Conservation (phyloP, 2,329 filamentous ascomycete genomes). For the Paraphaeosphaeria sporulosa region DNA sequence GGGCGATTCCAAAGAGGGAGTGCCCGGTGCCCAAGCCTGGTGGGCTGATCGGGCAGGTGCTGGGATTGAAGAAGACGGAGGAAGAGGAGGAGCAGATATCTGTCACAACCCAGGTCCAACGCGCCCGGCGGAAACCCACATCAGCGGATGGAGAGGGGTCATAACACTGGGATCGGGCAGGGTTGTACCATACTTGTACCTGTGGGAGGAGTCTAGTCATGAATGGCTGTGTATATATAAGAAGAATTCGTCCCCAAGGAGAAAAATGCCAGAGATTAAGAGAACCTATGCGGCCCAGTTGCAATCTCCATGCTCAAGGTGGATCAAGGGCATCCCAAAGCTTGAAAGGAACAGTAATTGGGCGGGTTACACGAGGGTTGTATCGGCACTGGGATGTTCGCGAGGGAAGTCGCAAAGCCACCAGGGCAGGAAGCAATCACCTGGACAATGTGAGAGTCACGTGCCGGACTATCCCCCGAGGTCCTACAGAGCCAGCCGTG, state of each 20-base stretch:
- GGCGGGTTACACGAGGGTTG: too few species aligned
- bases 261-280: background rate
- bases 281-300: too few species aligned
- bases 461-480: too few species aligned
- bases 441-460: too few species aligned
- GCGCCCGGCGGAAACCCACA: conserved; percentile 13
- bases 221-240: conserved; percentile 1
- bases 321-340: too few species aligned
- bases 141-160: background rate
- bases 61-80: conserved; percentile 68
- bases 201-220: background rate
- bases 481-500: too few species aligned
- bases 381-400: too few species aligned
- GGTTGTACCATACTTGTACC: conserved; percentile 8
- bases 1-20: conserved; percentile 63
- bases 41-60: conserved; percentile 76
- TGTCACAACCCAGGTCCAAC: conserved; percentile 17
- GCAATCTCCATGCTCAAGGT: too few species aligned
- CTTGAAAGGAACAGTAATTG: too few species aligned
- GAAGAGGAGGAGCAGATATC: conserved; percentile 24
- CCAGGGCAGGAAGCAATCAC: too few species aligned
- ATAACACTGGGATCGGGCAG: background rate
- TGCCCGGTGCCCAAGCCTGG: conserved; percentile 93
- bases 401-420: too few species aligned
- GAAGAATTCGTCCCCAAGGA: background rate